Conservation (phyloP, 495 filamentous ascomycete species). For the Xylaria scruposa region DNA sequence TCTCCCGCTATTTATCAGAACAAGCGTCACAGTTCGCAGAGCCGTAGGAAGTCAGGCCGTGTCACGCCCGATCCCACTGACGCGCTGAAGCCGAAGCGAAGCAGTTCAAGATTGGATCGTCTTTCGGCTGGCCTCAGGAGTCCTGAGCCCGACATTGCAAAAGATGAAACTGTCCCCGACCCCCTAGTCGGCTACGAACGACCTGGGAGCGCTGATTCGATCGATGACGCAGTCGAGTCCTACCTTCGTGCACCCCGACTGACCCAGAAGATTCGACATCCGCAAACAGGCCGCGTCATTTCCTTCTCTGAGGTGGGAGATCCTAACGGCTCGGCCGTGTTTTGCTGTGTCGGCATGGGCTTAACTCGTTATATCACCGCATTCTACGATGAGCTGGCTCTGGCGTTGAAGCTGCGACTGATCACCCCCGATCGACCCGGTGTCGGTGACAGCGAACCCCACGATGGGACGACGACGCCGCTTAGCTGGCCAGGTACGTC, state of each 20-base stretch:
- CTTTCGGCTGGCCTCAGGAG: constrained; percentile 50
- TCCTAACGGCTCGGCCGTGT: constrained; percentile 87
- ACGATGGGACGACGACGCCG: constrained; percentile 83
- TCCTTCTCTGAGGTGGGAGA: constrained; percentile 98
- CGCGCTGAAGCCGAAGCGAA: constrained; percentile 49
- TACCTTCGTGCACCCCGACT: constrained; percentile 84
- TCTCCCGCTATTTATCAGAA: constrained; percentile 69
- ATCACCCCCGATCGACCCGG: constrained; percentile 95
- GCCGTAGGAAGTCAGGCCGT: constrained; percentile 49
- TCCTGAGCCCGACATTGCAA: constrained; percentile 43
- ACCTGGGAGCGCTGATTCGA: constrained; percentile 80
- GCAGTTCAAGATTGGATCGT: constrained; percentile 55
- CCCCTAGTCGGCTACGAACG: constrained; percentile 59
- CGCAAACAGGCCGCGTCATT: constrained; percentile 83
- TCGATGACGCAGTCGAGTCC: constrained; percentile 85
- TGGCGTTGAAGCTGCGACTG: constrained; percentile 84
- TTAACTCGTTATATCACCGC: constrained; percentile 94
- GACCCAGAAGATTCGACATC: constrained; percentile 84
- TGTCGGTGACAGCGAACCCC: constrained; percentile 88
- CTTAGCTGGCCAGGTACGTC: constrained; percentile 87
- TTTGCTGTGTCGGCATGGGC: constrained; percentile 98
- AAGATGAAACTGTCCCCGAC: constrained; percentile 38
- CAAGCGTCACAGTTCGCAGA: constrained; percentile 53
- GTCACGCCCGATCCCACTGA: constrained; percentile 51
- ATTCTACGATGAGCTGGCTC: constrained; percentile 96